Evolutionary conservation across 2,329 filamentous ascomycete genomes (phyloP), one percentile per base, ranked within the genome.

Genomic region (Stromatinia cepivora): DNA sequence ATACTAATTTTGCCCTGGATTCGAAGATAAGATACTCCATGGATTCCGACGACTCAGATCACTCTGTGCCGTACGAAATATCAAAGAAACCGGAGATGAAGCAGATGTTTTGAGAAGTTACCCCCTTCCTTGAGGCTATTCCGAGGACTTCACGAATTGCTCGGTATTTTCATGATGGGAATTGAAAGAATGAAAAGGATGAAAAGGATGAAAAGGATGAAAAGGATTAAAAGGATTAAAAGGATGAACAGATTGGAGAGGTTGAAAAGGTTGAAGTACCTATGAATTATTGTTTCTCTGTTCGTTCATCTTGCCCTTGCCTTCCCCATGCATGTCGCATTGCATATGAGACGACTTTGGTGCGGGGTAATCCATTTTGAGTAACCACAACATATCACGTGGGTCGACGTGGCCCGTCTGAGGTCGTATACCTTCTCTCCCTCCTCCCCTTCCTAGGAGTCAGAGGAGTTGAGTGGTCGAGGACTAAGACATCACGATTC

Each of bases 331-430:
- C 45, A 25, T 20, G 28, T 63, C 31, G 31, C 42, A 63, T 63
- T 8, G 59, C 59, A 63, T 50, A 52, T 63, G 59, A 52, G 59
- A 63, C 31, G 59, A 52, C 58, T 63, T 52, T 52, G 31, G 59
- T 63, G 59, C 59, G 59, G 59, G 59, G 59, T 63, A 63, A 52
- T 63, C 59, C 59, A 63, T 52, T 63, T 63, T 15, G 46, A 63
- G 59, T 63, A 63, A 63, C 31, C 22, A 63, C 31, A 28, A 39
- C 59, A 63, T 22, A 39, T 63, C 59, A 63, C 59, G 59, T 63
- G 59, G 31, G 22, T 20, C 46, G 46, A 52, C 46, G 46, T 63
- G 45, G 45, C 31, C 31, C 36, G 31, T 13, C 5, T 50, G 46
- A 36, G 46, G 28, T 62, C 20, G 22, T 50, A 42, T 42, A 36